Evolutionary conservation across 306 rosid genomes (phyloP).

Genomic region (Rosa multiflora): DNA sequence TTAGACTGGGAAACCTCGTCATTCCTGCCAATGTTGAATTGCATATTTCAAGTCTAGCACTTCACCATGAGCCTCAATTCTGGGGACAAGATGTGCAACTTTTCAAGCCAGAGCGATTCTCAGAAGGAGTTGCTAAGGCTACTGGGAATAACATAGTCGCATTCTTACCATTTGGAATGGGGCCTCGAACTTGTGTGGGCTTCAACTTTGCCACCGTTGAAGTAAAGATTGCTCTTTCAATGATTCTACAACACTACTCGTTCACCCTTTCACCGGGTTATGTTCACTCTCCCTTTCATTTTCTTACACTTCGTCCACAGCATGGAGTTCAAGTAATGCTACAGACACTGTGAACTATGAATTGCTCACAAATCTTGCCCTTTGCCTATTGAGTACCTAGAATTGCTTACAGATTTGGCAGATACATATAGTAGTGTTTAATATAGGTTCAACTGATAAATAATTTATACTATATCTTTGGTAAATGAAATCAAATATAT

Average conservation of each 20-base stretch:
- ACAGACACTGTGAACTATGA: not conserved
- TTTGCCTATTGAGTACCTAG: not conserved
- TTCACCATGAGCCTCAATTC: constrained; percentile 28
- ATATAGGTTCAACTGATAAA: too few species aligned
- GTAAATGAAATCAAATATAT: too few species aligned
- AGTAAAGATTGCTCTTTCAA: constrained; percentile 26
- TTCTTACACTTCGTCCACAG: constrained; percentile 16
- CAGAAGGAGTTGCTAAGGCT: constrained; percentile 29
- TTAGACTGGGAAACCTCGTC: constrained; percentile 14
- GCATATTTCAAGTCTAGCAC: constrained; percentile 8
- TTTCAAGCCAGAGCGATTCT: constrained; percentile 34
- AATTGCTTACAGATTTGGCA: not conserved
- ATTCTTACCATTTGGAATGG: constrained; percentile 28
- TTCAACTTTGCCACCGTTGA: constrained; percentile 28
- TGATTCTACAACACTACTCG: constrained; percentile 28
- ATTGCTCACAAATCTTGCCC: not conserved
- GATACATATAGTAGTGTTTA: too few species aligned
- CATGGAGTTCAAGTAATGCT: constrained; percentile 32
- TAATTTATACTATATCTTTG: too few species aligned
- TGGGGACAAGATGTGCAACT: constrained; percentile 34
- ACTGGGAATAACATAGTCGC: constrained; percentile 24
- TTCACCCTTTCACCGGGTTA: constrained; percentile 31
- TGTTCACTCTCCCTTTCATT: constrained; percentile 23
- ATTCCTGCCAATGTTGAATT: constrained; percentile 15
- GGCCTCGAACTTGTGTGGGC: constrained; percentile 33